These are phyloP conservation scores for Rhodotorula kratochvilovae DNA, from an alignment of 768 basidiomycete genomes.

Conservation along the genomic window DNA sequence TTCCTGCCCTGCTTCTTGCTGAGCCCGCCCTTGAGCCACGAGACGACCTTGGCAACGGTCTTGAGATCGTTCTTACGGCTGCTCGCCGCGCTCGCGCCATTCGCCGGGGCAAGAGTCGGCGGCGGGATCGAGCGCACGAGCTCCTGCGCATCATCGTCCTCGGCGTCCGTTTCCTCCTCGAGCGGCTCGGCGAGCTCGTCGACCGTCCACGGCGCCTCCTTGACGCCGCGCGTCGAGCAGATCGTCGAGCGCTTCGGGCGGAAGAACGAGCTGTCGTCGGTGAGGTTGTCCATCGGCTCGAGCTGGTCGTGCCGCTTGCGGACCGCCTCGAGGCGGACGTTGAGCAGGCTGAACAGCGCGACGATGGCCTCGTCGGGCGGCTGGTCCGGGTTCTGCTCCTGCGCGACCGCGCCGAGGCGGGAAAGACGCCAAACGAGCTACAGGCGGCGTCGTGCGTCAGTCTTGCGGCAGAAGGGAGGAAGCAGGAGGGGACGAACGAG, in stretches of 20 bases:
- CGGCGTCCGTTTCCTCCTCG: constrained; percentile 30
- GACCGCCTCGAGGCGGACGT: constrained; percentile 49
- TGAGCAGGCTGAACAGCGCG: constrained; percentile 47
- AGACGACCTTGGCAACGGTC: constrained; percentile 35
- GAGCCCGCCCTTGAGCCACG: constrained; percentile 38
- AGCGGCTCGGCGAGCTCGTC: constrained; percentile 32
- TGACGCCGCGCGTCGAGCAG: constrained; percentile 44
- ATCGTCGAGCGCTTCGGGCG: constrained; percentile 41
- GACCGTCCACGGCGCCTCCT: constrained; percentile 40
- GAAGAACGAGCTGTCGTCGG: constrained; percentile 35
- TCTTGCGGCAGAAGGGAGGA: too few species aligned
- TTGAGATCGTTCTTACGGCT: constrained; percentile 18
- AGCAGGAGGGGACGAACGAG: constrained; percentile 43
- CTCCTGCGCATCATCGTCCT: constrained; percentile 16
- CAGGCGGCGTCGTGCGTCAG: not conserved
- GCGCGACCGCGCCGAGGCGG: constrained; percentile 44
- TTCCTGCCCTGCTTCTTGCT: constrained; percentile 31
- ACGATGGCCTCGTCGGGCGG: constrained; percentile 40
- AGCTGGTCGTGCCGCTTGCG: constrained; percentile 50
- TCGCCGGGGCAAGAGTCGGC: not conserved
- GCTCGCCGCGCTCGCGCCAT: not conserved
- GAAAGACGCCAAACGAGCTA: constrained; percentile 51
- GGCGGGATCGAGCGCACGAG: constrained; percentile 17
- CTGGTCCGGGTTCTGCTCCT: constrained; percentile 37
- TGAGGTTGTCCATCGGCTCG: constrained; percentile 45